Base-by-base conservation (phyloP, 257 asterid species). In the Verbascum thapsus region DNA sequence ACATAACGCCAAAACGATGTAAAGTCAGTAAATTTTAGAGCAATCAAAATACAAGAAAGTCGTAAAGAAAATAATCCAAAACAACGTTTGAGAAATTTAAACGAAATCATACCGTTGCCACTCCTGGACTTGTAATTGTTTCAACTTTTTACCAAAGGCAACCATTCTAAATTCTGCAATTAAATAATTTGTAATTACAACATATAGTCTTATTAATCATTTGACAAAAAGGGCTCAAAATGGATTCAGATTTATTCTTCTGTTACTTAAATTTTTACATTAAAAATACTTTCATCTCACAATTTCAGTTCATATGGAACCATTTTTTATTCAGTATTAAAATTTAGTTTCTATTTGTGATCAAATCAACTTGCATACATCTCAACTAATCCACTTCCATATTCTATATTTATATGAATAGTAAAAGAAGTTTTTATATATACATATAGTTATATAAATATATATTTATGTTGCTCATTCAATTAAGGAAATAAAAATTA, bases 81-180 rank as follows among this genome's bases (percentile, higher is more conserved):
- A 34, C 16, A 39, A 6, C 23, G 12, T 45, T 3, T 6, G 26
- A 11, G 17, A 40, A n/a, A 11, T 4, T 10, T 13, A n/a, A 53
- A 41, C 10, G 4, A 39, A 23, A 44, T 17, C 71, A 18, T 73
- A 81, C 85, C 82, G 67, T 61, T 73, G 81, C 88, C 88, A 83
- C 39, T 77, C 85, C 30, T 79, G 82, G 68, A 74, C 62, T 67
- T 74, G 81, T 32, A 68, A 53, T 22, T 69, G 63, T 41, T 72
- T 83, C 78, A 79, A 61, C 38, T 75, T 80, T 51, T 83, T 77
- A 42, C 84, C 86, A 40, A 77, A 82, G 15, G 85, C 88, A 63
- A 82, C 85, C 83, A 82, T 76, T 69, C 68, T 64, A 58, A 47
- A 26, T 18, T 26, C 32, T 60, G 59, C 72, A 12, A 18, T 52